These are phyloP conservation scores for Torulaspora microellipsoides DNA, from an alignment of 805 yeast genomes.

Conservation along the genomic window DNA sequence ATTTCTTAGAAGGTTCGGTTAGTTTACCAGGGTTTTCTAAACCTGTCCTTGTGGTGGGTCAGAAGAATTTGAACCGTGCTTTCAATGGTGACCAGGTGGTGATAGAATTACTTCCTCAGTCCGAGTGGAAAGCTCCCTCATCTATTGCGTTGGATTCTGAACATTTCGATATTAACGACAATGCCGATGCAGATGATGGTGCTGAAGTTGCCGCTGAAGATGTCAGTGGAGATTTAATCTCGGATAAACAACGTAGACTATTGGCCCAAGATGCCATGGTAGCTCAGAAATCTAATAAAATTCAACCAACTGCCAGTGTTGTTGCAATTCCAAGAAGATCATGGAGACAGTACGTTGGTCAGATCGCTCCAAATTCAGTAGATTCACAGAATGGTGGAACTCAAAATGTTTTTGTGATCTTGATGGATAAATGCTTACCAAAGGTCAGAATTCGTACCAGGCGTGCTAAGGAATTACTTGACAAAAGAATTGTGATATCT, in stretches of 20 bases:
- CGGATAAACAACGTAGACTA: constrained; percentile 46
- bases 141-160: constrained; percentile 74
- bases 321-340: constrained; percentile 86
- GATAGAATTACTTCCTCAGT: constrained; percentile 80
- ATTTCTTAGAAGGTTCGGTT: constrained; percentile 82
- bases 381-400: constrained; percentile 56
- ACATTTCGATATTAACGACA: constrained; percentile 52
- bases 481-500: constrained; percentile 86
- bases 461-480: constrained; percentile 74
- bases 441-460: constrained; percentile 82
- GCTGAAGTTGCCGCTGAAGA: constrained; percentile 44
- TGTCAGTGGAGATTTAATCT: constrained; percentile 49
- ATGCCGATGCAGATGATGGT: constrained; percentile 48
- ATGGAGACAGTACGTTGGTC: constrained; percentile 97
- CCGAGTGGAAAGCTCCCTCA: constrained; percentile 85
- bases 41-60: constrained; percentile 78
- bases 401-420: constrained; percentile 73
- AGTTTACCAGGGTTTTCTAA: constrained; percentile 66
- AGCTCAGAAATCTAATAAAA: constrained; percentile 48
- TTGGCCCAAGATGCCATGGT: constrained; percentile 72
- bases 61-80: constrained; percentile 81
- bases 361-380: constrained; percentile 73
- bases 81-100: constrained; percentile 91
- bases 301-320: constrained; percentile 90
- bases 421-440: constrained; percentile 89